Conservation (phyloP, 257 asterid genomes). For the Forsythia suspensa region DNA sequence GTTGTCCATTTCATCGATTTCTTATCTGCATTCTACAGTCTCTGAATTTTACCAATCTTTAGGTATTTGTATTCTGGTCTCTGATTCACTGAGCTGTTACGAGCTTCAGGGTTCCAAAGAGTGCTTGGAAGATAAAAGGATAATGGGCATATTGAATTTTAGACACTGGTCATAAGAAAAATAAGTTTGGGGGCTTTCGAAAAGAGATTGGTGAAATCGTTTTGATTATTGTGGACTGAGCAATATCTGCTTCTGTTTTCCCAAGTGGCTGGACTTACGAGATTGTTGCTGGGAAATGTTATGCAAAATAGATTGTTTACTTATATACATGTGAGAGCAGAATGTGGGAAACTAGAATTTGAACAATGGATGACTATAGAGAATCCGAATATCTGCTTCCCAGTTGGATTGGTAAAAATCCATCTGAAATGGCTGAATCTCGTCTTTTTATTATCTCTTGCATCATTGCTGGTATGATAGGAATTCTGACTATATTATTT, state of each 20-base stretch:
- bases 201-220: slow-evolving; percentile 11
- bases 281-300: slow-evolving; percentile 15
- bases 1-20: slow-evolving; percentile 2
- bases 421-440: slow-evolving; percentile 81
- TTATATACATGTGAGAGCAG: slow-evolving; percentile 23
- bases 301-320: slow-evolving; percentile 20
- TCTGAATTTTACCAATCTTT: slow-evolving; percentile 5
- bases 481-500: slow-evolving; percentile 73
- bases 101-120: background rate
- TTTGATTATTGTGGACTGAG: slow-evolving; percentile 1
- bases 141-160: background rate
- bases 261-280: slow-evolving; percentile 12
- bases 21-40: slow-evolving; percentile 9
- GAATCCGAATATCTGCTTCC: slow-evolving; percentile 63
- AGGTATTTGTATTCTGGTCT: slow-evolving; percentile 16
- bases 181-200: slow-evolving; percentile 2
- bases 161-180: slow-evolving; percentile 14
- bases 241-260: slow-evolving; percentile 8
- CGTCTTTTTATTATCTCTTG: slow-evolving; percentile 69
- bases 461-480: slow-evolving; percentile 70
- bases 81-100: slow-evolving; percentile 20
- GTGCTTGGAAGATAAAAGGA: slow-evolving; percentile 21
- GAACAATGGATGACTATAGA: slow-evolving; percentile 74
- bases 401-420: slow-evolving; percentile 67
- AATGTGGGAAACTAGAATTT: slow-evolving; percentile 27